phyloP scores from a whole-genome alignment of 2,329 filamentous ascomycete species.

The Cladosporium sp. region DNA sequence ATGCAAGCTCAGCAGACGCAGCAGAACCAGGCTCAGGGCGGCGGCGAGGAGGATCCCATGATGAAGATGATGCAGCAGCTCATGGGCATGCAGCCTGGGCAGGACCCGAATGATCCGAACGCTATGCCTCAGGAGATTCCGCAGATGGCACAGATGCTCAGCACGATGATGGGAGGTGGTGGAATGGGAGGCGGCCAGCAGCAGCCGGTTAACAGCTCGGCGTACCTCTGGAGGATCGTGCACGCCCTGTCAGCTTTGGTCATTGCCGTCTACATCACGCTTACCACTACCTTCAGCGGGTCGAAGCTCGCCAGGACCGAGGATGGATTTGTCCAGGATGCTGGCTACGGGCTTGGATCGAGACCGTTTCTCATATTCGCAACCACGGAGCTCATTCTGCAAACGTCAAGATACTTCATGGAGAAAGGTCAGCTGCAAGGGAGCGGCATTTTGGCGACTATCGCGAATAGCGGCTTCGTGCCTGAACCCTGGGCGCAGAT shows the following conservation, averaged over 20 bases:
- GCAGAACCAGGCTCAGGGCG: conserved; percentile 3
- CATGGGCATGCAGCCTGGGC: conserved; percentile 44
- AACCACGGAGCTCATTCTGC: conserved; percentile 65
- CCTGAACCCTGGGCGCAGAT: conserved; percentile 60
- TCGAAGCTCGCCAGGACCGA: conserved; percentile 51
- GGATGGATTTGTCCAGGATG: conserved; percentile 26
- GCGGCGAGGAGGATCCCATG: conserved; percentile 55
- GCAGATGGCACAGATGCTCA: conserved; percentile 40
- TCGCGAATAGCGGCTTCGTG: conserved; percentile 53
- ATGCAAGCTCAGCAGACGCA: conserved; percentile 22
- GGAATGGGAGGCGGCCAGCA: conserved; percentile 27
- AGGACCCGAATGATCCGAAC: conserved; percentile 23
- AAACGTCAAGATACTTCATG: conserved; percentile 64
- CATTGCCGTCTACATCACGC: conserved; percentile 64
- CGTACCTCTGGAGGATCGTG: conserved; percentile 63
- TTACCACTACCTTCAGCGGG: conserved; percentile 63
- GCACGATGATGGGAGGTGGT: conserved; percentile 37
- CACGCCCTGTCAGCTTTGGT: conserved; percentile 66
- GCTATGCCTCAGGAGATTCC: conserved; percentile 36
- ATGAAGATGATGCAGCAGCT: conserved; percentile 71
- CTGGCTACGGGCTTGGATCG: conserved; percentile 37
- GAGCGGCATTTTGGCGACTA: conserved; percentile 57
- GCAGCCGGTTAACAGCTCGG: conserved; percentile 34
- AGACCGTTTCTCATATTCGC: conserved; percentile 76
- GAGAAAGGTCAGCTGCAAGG: conserved; percentile 56